Base-by-base conservation (phyloP, 768 basidiomycete species). In the Termitomyces sp. region DNA sequence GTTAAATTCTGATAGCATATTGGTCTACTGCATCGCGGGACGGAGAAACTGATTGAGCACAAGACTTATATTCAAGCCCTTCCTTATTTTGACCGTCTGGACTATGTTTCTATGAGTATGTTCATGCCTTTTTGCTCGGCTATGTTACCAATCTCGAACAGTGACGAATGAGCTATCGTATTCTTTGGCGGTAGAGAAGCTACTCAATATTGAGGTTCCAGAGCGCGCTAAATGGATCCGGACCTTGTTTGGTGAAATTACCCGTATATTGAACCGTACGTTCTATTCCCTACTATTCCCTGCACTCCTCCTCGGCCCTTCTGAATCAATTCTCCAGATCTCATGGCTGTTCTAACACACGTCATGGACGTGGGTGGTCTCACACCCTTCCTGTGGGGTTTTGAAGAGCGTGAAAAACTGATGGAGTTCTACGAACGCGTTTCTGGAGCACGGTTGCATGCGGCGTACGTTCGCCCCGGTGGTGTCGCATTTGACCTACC, bases 401-500 rank as follows among this genome's bases (percentile, higher is more conserved):
- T 98, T 79, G 96, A 98, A 73, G 96, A 99, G 73, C 93, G 96
- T 55, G 96, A 98, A 76, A 99, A 99, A 78, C 85, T 98, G 61
- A 98, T 98, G 96, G 96, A 99, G 69, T 99, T 98, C 75, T 99
- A 99, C 71, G 96, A 99, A 74, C 94, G 96, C 55, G 96, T 98
- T 41, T 98, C 95, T 9, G 96, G 96, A 62, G 96, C 96, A 5
- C 94, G 96, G 54, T 81, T 99, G 66, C 96, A 99, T 67, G 86
- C 94, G 5, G 96, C 96, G n/a, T 99, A 98, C 70, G 89, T 98
- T 48, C 89, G 96, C 59, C 96, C 96, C 1, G 96, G 96, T 59
- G 96, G 96, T 64, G 96, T 99, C 48, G 96, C 96, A 1, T 98
- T 94, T 68, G 96, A 99, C 67, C 78, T 99, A 45, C 96, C 96